Evolutionary conservation across 169 alveolate species (phyloP).

Genomic region (Plasmodium fragile): DNA sequence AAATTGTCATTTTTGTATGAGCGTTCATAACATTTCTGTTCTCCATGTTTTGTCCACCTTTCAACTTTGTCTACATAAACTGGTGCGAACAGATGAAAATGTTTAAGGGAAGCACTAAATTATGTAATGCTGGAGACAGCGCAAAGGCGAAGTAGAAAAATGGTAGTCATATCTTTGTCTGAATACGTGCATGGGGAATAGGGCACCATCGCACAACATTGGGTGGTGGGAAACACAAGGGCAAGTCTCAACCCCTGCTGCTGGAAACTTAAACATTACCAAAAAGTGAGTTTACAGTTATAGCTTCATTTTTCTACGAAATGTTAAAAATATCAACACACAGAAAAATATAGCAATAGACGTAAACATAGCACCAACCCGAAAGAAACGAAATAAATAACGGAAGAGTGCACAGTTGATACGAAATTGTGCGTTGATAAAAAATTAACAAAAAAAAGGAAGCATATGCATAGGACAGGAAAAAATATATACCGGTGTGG

Average conservation of each 20-base stretch:
- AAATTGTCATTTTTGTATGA: not conserved
- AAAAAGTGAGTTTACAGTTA: not conserved
- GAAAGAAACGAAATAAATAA: not conserved
- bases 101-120: not conserved
- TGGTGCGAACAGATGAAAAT: not conserved
- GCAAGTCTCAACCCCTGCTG: not conserved
- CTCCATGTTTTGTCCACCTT: not conserved
- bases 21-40: not conserved
- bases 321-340: not conserved
- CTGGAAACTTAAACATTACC: not conserved
- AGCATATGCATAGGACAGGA: not conserved
- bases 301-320: constrained; percentile 1
- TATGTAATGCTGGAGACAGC: not conserved
- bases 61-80: not conserved
- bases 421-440: not conserved
- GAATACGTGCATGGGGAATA: not conserved
- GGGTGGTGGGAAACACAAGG: not conserved
- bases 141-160: not conserved
- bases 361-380: not conserved
- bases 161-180: not conserved
- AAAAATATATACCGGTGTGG: not conserved
- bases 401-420: not conserved
- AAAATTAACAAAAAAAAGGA: not conserved
- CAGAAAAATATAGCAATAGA: not conserved
- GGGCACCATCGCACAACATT: not conserved